A percentile compares a stretch with the other conserved stretches of the same genome.
Conservation (phyloP, 495 filamentous ascomycete species). For the Elaphomyces granulatus region DNA sequence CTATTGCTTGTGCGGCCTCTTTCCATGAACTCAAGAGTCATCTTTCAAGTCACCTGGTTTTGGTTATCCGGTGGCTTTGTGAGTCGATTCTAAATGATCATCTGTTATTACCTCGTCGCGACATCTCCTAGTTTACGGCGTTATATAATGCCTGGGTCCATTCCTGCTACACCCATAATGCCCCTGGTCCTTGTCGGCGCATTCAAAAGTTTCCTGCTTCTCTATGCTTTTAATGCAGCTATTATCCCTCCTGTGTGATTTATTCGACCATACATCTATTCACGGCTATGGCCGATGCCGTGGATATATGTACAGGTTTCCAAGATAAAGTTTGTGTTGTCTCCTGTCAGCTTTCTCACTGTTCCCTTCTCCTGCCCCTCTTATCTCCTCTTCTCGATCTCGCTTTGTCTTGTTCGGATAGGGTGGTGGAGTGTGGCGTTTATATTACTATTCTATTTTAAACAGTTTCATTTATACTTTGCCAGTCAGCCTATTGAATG, state of each 20-base stretch:
- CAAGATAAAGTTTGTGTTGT: not conserved
- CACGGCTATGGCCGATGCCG: constrained; percentile 8
- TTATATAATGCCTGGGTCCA: constrained; percentile 23
- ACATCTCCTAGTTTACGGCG: constrained; percentile 7
- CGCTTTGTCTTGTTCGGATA: constrained; percentile 13
- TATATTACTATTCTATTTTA: constrained; percentile 12
- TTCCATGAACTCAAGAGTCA: constrained; percentile 1
- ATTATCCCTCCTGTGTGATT: constrained; percentile 3
- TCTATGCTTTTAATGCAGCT: constrained; percentile 9
- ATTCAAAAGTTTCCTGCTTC: constrained; percentile 24
- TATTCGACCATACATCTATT: constrained; percentile 6
- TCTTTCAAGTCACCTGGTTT: constrained; percentile 8
- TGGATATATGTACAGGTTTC: not conserved
- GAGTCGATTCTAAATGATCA: constrained; percentile 15
- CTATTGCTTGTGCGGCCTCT: too few relatives aligned
- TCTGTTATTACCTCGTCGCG: constrained; percentile 10
- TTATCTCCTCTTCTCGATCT: constrained; percentile 7
- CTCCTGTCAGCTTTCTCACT: not conserved
- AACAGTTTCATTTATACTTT: constrained; percentile 15
- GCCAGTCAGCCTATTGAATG: constrained; percentile 18
- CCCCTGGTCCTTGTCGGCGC: constrained; percentile 19
- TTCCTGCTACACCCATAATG: constrained; percentile 25
- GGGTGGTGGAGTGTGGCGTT: constrained; percentile 17
- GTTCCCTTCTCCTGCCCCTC: not conserved
- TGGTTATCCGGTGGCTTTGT: constrained; percentile 17